Evolutionary conservation across 169 alveolate genomes (phyloP).

Genomic region (Plasmodium ovale): DNA sequence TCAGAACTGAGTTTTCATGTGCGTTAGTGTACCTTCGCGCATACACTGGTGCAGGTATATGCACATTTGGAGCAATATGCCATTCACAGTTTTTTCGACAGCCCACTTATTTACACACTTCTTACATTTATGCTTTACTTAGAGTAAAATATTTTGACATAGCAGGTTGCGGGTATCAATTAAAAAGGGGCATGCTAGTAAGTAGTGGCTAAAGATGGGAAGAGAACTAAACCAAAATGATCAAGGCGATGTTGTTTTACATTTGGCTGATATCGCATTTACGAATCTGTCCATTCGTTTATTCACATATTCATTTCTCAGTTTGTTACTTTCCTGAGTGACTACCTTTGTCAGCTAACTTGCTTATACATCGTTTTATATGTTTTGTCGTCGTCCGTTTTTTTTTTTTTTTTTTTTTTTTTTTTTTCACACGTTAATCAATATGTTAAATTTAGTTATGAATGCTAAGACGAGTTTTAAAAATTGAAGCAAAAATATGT

Average conservation of each 20-base stretch:
- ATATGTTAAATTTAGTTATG: too few relatives aligned
- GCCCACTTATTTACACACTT: background rate
- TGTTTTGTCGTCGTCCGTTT: too few relatives aligned
- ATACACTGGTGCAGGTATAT: background rate
- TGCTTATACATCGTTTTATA: too few relatives aligned
- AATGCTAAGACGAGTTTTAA: too few relatives aligned
- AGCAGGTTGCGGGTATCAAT: slow-evolving; percentile 52
- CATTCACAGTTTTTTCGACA: background rate
- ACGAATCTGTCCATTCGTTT: too few relatives aligned
- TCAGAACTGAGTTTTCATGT: background rate
- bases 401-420: too few relatives aligned
- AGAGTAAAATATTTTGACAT: slow-evolving; percentile 66
- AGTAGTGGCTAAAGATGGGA: background rate
- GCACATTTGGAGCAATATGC: background rate
- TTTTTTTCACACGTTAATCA: too few relatives aligned
- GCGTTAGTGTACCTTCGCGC: background rate
- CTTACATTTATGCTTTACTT: background rate
- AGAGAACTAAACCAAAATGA: background rate
- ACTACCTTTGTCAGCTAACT: slow-evolving; percentile 10
- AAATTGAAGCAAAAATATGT: too few relatives aligned
- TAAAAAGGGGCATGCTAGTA: slow-evolving; percentile 19
- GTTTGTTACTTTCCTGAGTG: slow-evolving; percentile 12
- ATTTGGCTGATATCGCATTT: background rate
- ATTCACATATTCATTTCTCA: background rate
- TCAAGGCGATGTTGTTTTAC: background rate